Evolutionary conservation across 148 eudicot species (phyloP), one percentile per base, ranked within the genome.

Genomic region (Diospyros lotus): DNA sequence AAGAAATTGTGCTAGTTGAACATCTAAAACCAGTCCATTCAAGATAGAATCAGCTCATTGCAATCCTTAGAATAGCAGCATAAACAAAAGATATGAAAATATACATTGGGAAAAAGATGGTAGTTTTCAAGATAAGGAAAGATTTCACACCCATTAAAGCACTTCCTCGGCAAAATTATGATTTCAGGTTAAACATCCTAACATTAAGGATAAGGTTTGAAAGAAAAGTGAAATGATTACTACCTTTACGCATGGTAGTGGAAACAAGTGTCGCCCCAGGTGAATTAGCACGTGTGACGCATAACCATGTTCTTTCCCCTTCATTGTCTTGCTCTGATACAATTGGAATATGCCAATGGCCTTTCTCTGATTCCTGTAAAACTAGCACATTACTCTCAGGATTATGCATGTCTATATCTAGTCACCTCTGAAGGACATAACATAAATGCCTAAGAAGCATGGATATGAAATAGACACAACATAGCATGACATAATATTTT

Each of bases 301-400:
- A 94, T 80, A 94, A 73, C 95, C 97, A 94, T 76, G 77, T 74
- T 67, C 95, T 81, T 74, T 91, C 89, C 74, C 61, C 95, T 82
- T 86, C 90, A 54, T 84, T 79, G 67, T 88, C 87, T 68, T 76
- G 76, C 72, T 90, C 86, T 39, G 92, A 89, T 72, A 70, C 88
- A 62, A 94, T 75, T n/a, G 98, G 98, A 81, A 94, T 80, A 83
- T 94, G 98, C 98, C 98, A 94, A 72, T 88, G 87, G 58, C 98
- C 98, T 81, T 80, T 83, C 58, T 80, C 84, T 6, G 97, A 89
- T 73, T 94, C 98, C 98, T 94, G 86, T 72, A 45, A 75, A 71
- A 73, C 53, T 28, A 67, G 41, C 45, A 73, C 52, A 73, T 69
- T 48, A 9, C 9, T 71, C 38, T 59, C 40, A 48, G 3, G 10